A percentile compares a stretch with the other conserved stretches of the same genome.
phyloP scores from a whole-genome alignment of 2,329 filamentous ascomycete species.

The Fusarium veterinarium region DNA sequence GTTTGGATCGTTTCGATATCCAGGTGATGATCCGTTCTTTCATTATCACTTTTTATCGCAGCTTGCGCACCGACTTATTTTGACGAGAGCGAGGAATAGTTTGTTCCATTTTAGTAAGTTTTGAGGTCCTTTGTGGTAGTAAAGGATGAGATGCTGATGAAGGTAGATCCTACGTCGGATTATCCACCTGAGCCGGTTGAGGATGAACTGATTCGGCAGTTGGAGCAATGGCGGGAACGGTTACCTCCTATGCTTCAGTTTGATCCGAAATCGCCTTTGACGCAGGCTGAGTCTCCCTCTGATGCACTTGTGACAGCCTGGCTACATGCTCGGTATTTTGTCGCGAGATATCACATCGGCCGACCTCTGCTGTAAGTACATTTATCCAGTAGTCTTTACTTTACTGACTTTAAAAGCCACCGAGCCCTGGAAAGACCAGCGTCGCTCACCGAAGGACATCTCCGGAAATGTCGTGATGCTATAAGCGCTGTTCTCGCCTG shows the following conservation, averaged over 20 bases:
- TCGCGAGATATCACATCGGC: slow-evolving; percentile 31
- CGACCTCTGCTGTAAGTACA: slow-evolving; percentile 20
- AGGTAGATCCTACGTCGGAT: slow-evolving; percentile 1
- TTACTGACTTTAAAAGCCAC: not conserved
- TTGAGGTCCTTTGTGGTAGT: too few relatives aligned
- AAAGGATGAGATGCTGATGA: too few relatives aligned
- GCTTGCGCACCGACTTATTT: slow-evolving; percentile 31
- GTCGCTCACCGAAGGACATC: slow-evolving; percentile 17
- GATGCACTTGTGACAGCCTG: slow-evolving; percentile 23
- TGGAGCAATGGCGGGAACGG: slow-evolving; percentile 27
- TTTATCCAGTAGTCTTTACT: fast-evolving
- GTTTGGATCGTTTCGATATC: slow-evolving; percentile 30
- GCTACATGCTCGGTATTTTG: slow-evolving; percentile 30
- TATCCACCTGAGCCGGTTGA: slow-evolving; percentile 31
- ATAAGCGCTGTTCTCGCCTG: slow-evolving; percentile 17
- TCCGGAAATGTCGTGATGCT: slow-evolving; percentile 29
- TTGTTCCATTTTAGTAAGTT: slow-evolving; percentile 27
- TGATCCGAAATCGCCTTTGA: slow-evolving; percentile 19
- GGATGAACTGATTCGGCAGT: slow-evolving; percentile 28
- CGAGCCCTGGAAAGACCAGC: slow-evolving; percentile 24
- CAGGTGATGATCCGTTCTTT: slow-evolving; percentile 33
- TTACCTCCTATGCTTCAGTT: slow-evolving; percentile 26
- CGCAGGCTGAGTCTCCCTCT: slow-evolving; percentile 14
- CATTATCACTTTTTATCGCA: slow-evolving; percentile 35
- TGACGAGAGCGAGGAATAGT: slow-evolving; percentile 27